phyloP scores from a whole-genome alignment of 495 filamentous ascomycete genomes.

The Neurospora terricola region DNA sequence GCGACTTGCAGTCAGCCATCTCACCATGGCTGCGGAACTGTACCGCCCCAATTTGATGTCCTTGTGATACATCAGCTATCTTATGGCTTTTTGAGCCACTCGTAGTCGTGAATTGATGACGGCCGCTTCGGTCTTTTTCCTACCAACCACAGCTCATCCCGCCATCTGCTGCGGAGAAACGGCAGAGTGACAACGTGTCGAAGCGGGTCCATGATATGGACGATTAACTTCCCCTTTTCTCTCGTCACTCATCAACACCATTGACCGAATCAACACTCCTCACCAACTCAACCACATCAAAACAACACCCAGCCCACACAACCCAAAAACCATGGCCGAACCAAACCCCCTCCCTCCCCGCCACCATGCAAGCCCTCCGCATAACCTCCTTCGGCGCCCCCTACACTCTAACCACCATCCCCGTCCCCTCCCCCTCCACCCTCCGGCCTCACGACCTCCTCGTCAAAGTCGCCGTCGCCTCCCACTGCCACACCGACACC shows the following conservation, averaged over 20 bases:
- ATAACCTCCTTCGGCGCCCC: conserved; percentile 36
- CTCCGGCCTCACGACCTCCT: conserved; percentile 42
- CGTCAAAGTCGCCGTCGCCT: conserved; percentile 47
- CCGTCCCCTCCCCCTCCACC: conserved; percentile 26
- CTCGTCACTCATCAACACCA: background rate
- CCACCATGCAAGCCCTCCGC: background rate
- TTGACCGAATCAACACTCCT: background rate
- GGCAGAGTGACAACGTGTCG: background rate
- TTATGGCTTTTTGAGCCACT: background rate
- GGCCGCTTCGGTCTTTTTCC: background rate
- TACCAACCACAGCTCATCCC: background rate
- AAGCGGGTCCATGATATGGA: background rate
- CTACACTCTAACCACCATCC: conserved; percentile 38
- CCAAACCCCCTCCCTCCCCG: background rate
- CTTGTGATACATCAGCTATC: background rate
- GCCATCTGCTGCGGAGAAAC: background rate
- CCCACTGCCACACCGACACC: conserved; percentile 51
- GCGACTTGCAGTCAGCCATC: background rate
- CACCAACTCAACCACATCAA: background rate
- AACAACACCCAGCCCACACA: background rate
- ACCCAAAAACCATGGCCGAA: background rate
- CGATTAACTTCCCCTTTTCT: background rate
- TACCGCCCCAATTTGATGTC: background rate
- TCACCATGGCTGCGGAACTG: background rate
- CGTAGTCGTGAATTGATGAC: background rate